A percentile compares a stretch with the other conserved stretches of the same genome.
These are phyloP conservation scores for Orbilia quercus DNA, from an alignment of 2,329 filamentous ascomycete genomes.

Conservation along the genomic window DNA sequence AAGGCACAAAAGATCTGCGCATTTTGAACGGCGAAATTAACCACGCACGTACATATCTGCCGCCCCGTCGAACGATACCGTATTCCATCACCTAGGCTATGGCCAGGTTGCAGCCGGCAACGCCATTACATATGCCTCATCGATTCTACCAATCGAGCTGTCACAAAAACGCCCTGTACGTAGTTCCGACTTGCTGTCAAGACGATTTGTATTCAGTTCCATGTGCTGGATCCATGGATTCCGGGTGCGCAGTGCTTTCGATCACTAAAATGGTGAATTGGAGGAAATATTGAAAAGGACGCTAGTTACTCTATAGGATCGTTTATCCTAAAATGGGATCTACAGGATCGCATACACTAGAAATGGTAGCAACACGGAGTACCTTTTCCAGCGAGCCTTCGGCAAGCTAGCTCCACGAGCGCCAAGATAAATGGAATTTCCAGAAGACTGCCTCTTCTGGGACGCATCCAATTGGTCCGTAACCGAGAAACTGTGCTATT, in stretches of 20 bases:
- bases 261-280: slow-evolving; percentile 30
- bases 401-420: slow-evolving; percentile 4
- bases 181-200: slow-evolving; percentile 50
- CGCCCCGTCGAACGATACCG: background rate
- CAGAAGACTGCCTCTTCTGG: slow-evolving; percentile 37
- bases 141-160: slow-evolving; percentile 9
- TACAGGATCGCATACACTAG: slow-evolving; percentile 54
- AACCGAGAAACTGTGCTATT: slow-evolving; percentile 48
- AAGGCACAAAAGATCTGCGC: slow-evolving; percentile 2
- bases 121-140: background rate
- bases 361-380: slow-evolving; percentile 31
- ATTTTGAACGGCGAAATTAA: slow-evolving; percentile 4
- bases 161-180: slow-evolving; percentile 26
- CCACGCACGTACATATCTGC: background rate
- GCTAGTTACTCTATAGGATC: too few relatives aligned
- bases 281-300: too few relatives aligned
- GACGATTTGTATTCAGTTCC: slow-evolving; percentile 19
- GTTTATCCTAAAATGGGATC: slow-evolving; percentile 50
- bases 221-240: background rate
- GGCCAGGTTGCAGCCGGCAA: slow-evolving; percentile 14
- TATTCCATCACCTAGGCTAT: background rate
- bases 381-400: slow-evolving; percentile 23
- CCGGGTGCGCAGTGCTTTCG: slow-evolving; percentile 38
- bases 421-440: slow-evolving; percentile 43
- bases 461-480: slow-evolving; percentile 33